phyloP scores from a whole-genome alignment of 2,329 filamentous ascomycete species.

The Tolypocladium ovalisporum region DNA sequence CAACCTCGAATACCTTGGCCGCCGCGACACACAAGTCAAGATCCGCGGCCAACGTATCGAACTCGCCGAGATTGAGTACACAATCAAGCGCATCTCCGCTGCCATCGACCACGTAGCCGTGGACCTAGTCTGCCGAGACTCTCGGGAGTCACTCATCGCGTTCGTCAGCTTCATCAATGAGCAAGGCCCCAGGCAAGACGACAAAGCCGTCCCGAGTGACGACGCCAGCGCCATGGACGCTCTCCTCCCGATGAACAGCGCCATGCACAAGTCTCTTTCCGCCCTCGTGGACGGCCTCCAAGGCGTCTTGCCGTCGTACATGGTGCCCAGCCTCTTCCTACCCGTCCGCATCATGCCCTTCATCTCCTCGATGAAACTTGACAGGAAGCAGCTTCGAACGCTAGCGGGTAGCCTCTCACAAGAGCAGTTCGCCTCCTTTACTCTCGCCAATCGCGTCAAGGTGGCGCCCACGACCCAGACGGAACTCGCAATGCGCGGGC shows the following conservation, averaged over 20 bases:
- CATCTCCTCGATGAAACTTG: neutral
- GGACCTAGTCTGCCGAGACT: neutral
- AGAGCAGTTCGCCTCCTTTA: neutral
- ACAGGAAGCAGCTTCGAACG: neutral
- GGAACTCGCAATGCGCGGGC: neutral
- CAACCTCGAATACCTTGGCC: neutral
- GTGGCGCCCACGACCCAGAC: neutral
- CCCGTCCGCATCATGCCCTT: neutral
- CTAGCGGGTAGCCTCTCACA: neutral
- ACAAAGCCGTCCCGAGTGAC: neutral
- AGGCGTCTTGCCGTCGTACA: neutral
- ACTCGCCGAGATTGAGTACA: slow-evolving; percentile 10
- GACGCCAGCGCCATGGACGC: neutral
- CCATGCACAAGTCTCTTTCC: neutral
- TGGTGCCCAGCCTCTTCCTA: neutral
- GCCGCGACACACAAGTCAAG: slow-evolving; percentile 4
- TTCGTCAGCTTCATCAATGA: neutral
- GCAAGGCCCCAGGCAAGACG: neutral
- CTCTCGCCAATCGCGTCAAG: neutral
- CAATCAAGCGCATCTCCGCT: neutral
- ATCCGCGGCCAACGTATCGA: slow-evolving; percentile 10
- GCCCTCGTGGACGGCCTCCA: neutral
- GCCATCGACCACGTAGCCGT: neutral
- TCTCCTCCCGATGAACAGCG: neutral
- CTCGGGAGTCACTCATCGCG: neutral